Evolutionary conservation across 2,329 filamentous ascomycete genomes (phyloP).

Genomic region (Neofusicoccum laricinum): DNA sequence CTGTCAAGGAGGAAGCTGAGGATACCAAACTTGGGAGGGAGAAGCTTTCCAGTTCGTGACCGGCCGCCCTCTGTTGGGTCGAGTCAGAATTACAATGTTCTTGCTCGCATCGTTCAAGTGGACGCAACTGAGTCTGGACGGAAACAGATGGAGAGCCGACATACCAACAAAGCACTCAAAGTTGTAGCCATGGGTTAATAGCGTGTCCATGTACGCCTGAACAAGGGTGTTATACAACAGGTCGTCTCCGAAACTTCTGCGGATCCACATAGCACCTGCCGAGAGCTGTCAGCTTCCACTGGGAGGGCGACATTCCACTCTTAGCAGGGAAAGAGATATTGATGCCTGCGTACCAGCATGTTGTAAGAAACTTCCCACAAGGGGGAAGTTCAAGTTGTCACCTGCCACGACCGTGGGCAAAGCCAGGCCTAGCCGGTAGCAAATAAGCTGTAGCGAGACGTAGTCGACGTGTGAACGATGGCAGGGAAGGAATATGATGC

Average conservation of each 20-base stretch:
- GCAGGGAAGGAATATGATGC: slow-evolving; percentile 91
- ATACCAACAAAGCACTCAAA: slow-evolving; percentile 86
- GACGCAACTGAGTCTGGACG: not conserved
- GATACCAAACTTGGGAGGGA: slow-evolving; percentile 95
- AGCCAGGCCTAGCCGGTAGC: slow-evolving; percentile 85
- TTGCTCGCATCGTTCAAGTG: too few species aligned
- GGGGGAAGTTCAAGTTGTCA: slow-evolving; percentile 92
- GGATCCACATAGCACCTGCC: slow-evolving; percentile 85
- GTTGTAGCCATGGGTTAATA: slow-evolving; percentile 88
- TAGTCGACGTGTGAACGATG: slow-evolving; percentile 97
- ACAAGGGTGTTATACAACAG: slow-evolving; percentile 88
- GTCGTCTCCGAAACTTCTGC: slow-evolving; percentile 88
- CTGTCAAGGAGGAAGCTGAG: slow-evolving; percentile 89
- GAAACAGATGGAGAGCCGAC: not conserved
- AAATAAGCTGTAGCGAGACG: slow-evolving; percentile 90
- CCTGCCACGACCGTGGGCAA: slow-evolving; percentile 91
- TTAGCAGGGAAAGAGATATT: too few species aligned
- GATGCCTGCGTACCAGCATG: slow-evolving; percentile 62
- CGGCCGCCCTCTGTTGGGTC: slow-evolving; percentile 70
- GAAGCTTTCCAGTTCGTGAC: slow-evolving; percentile 86
- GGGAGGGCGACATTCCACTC: too few species aligned
- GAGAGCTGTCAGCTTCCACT: slow-evolving; percentile 1
- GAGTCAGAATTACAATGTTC: not conserved
- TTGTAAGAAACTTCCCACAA: slow-evolving; percentile 86
- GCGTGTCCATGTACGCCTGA: slow-evolving; percentile 89